These are phyloP conservation scores for Fusarium metavorans DNA, from an alignment of 2,329 filamentous ascomycete species.

Conservation along the genomic window DNA sequence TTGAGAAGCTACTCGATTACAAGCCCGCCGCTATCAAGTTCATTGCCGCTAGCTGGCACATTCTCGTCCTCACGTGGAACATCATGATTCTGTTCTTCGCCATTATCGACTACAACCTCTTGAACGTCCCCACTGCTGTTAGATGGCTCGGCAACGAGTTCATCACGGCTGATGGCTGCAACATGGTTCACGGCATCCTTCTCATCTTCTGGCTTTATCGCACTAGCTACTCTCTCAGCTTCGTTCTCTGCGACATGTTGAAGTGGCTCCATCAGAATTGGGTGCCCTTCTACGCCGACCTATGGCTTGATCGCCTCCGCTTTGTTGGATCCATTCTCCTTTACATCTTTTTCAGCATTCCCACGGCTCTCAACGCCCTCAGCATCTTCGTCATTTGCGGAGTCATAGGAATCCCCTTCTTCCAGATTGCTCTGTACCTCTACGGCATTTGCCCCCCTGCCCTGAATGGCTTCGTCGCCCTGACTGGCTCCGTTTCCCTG, in stretches of 20 bases:
- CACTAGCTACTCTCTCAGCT: not conserved
- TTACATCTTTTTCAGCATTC: not conserved
- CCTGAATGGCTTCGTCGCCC: not conserved
- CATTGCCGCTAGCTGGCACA: not conserved
- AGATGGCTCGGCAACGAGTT: conserved; percentile 26
- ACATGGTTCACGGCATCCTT: conserved; percentile 17
- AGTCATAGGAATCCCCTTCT: not conserved
- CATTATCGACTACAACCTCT: conserved; percentile 15
- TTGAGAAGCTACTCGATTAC: conserved; percentile 12
- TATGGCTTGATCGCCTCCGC: not conserved
- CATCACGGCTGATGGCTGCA: conserved; percentile 4
- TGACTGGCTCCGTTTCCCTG: not conserved
- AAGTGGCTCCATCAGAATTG: not conserved
- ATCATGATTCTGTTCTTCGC: conserved; percentile 15
- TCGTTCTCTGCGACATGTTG: conserved; percentile 1
- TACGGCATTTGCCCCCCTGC: not conserved
- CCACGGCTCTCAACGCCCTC: not conserved
- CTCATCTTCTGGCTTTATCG: conserved; percentile 27
- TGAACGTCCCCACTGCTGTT: conserved; percentile 9
- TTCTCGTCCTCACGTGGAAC: conserved; percentile 14
- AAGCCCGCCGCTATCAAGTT: conserved; percentile 2
- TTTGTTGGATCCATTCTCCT: not conserved
- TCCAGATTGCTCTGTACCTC: not conserved
- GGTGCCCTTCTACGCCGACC: not conserved
- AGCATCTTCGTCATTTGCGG: not conserved